phyloP scores from a whole-genome alignment of 495 filamentous ascomycete genomes.

The Immersiella caudata region DNA sequence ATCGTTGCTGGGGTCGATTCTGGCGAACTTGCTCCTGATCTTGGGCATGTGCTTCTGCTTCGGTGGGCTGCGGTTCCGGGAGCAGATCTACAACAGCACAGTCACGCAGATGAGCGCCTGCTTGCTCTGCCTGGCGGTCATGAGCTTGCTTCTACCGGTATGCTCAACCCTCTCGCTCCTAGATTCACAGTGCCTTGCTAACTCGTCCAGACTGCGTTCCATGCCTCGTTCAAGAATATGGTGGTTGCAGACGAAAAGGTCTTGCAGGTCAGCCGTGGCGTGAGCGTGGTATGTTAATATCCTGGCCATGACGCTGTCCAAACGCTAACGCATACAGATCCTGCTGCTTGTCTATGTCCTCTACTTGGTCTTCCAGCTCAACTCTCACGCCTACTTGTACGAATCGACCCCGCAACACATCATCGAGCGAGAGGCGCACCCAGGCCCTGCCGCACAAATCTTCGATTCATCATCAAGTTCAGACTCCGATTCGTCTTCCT shows the following conservation, averaged over 20 bases:
- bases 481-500: conserved; percentile 37
- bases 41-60: conserved; percentile 87
- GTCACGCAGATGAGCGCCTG: conserved; percentile 94
- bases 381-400: conserved; percentile 88
- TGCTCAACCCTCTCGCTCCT: neutral
- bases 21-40: conserved; percentile 84
- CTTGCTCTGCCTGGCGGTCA: conserved; percentile 81
- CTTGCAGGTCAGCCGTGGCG: conserved; percentile 81
- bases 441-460: conserved; percentile 76
- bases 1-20: conserved; percentile 82
- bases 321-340: conserved; percentile 37
- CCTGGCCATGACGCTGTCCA: neutral
- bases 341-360: conserved; percentile 78
- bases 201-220: conserved; percentile 66
- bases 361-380: conserved; percentile 87
- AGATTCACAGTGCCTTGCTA: neutral
- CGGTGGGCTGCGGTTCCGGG: conserved; percentile 80
- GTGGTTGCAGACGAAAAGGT: conserved; percentile 64
- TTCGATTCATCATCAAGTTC: conserved; percentile 50
- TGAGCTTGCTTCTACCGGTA: conserved; percentile 70
- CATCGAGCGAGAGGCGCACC: conserved; percentile 84
- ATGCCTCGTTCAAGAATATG: conserved; percentile 70
- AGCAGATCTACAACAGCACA: conserved; percentile 92
- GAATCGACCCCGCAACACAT: conserved; percentile 83
- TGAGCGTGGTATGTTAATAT: conserved; percentile 58